Evolutionary conservation across 2,329 filamentous ascomycete genomes (phyloP).

Genomic region (Fusarium dimerum): DNA sequence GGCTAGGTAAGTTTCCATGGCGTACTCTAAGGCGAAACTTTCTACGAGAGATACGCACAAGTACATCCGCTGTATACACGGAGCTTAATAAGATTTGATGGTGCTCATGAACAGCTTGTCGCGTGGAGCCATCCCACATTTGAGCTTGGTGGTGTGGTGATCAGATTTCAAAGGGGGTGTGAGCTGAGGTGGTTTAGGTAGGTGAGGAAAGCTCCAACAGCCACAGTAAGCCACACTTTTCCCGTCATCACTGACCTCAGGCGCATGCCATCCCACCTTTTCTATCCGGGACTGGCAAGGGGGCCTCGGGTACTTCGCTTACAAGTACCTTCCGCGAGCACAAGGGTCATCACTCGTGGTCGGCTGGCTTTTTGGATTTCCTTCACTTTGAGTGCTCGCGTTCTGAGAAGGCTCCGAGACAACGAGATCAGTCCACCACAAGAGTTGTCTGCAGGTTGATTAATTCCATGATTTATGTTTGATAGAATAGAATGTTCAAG

Average conservation of each 20-base stretch:
- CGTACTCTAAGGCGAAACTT: not conserved
- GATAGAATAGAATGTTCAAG: too few relatives aligned
- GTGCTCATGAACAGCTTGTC: not conserved
- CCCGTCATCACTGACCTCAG: not conserved
- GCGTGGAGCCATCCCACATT: not conserved
- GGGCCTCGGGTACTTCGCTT: slow-evolving; percentile 5
- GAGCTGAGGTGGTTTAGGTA: not conserved
- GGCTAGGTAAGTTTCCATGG: too few relatives aligned
- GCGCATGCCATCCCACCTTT: slow-evolving; percentile 6
- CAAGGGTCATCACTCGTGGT: too few relatives aligned
- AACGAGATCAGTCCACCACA: not conserved
- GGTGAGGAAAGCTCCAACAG: not conserved
- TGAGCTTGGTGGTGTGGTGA: not conserved
- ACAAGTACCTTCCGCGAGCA: slow-evolving; percentile 9
- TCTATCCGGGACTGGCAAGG: slow-evolving; percentile 1
- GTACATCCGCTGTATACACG: not conserved
- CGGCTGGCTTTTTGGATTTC: not conserved
- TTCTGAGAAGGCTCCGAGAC: not conserved
- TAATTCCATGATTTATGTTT: slow-evolving; percentile 4
- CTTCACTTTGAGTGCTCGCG: not conserved
- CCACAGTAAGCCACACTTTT: not conserved
- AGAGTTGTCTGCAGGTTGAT: not conserved
- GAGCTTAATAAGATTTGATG: not conserved
- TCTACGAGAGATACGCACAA: not conserved
- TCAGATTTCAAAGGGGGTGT: not conserved